Base-by-base conservation (phyloP, 208 protist genomes). In the Vickermania spadyakhi region DNA sequence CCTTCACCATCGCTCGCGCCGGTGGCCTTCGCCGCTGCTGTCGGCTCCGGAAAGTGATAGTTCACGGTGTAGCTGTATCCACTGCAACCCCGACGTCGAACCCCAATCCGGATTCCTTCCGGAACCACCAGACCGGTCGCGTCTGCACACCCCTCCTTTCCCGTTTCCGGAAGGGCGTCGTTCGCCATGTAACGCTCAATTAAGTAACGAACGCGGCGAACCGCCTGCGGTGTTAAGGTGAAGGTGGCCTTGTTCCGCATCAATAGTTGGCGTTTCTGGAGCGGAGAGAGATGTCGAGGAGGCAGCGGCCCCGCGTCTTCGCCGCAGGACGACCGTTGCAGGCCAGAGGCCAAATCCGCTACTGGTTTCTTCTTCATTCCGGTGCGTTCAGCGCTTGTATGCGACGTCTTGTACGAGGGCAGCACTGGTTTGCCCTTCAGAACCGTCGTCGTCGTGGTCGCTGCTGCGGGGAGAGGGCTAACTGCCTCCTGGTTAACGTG, bases 21-120 rank as follows among this genome's bases (percentile, higher is more conserved):
- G 1, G 73, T 50, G 2, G 56, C 62, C 31, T 66, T 67, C 26
- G 26, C 11, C 53, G 28, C 4, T 25, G 2, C 11, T 4, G 29
- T 31, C 21, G 61, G 56, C 3, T 42, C 21, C 2, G 69, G 58
- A 58, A 78, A 82, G 60, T 81, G 64, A 77, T 97, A 98, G 68
- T 98, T 97, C 29, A 99, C 84, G 4, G 94, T 98, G 75, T 97
- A 98, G 62, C 92, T 93, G 69, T 98, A 93, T 27, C 97, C 97
- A 63, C 89, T 97, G 70, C 97, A 99, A 3, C 97, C 97, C 52
- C 91, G 84, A 13, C 82, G 78, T 22, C 96, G 88, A 25, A 98
- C 88, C 42, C 96, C 93, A 51, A 99, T 85, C 53, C 84, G 85
- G 52, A 98, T 88, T 31, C 96, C 95, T 31, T 70, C 64, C 0